Base-by-base conservation (phyloP, 2,329 filamentous ascomycete species). In the Colletotrichum spinosum region DNA sequence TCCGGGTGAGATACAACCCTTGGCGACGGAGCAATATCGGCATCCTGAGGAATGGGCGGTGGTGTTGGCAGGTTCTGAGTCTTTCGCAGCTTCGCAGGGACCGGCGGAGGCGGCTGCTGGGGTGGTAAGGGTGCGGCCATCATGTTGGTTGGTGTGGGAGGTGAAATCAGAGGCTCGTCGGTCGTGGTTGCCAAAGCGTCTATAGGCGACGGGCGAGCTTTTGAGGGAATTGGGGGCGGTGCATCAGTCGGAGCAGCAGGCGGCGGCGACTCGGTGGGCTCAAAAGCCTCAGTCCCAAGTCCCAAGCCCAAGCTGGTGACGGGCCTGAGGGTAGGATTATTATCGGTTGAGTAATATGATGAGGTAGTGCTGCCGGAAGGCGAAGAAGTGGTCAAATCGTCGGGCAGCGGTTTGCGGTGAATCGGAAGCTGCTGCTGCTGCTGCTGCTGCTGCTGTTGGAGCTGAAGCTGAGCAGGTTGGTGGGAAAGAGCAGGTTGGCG, bases 351-450 rank as follows among this genome's bases (percentile, higher is more conserved):
- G 48, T 57, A 48, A 50, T 67, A 65, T 15, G 25, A 25, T 25
- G 65, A 67, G 35, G 60, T 41, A 12, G 53, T 44, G 45, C 64
- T 65, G 55, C 67, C 67, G 55, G 55, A 55, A 8, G 65, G 67
- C 5, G 67, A 64, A 17, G 53, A 52, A 37, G 54, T 42, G 17
- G 58, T n/a, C n/a, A 41, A 42, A 10, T 58, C 59, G 53, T 62
- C 52, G 34, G 65, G 56, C 33, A 66, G 58, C 44, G 69, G 62
- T 48, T 68, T 71, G 69, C 65, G 73, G 69, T 61, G 71, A 70
- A 65, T 59, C 48, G 60, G 60, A 34, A 63, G 39, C 49, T 70
- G 60, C 67, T 45, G 69, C 63, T 54, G 69, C 59, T 58, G 44
- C 59, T 56, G 60, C 34, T 58, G 60, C 34, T 57, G 51, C 58